phyloP scores from a whole-genome alignment of 108 stramenopile species.

The Nannochloropsis granulata region DNA sequence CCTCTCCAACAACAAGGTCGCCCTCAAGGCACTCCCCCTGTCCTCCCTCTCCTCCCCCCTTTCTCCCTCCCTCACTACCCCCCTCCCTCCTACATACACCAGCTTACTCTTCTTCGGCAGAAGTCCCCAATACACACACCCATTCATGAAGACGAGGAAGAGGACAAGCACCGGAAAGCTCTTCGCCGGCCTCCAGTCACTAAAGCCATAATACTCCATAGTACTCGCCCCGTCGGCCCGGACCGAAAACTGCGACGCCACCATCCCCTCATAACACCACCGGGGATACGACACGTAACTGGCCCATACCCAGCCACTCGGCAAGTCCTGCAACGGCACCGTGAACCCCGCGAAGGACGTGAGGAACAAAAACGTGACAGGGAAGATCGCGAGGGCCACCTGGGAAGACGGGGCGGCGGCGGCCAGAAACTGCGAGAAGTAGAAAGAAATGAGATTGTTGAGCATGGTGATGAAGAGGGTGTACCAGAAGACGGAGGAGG shows the following conservation, averaged over 20 bases:
- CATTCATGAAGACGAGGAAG: neutral
- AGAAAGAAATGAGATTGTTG: slow-evolving; percentile 7
- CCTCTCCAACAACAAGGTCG: neutral
- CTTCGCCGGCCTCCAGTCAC: neutral
- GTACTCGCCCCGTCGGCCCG: neutral
- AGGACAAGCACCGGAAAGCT: neutral
- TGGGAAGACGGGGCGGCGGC: neutral
- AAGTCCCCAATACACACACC: neutral
- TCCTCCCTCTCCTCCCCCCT: neutral
- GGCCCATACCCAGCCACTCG: slow-evolving; percentile 9
- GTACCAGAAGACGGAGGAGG: slow-evolving; percentile 2
- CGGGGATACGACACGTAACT: slow-evolving; percentile 13
- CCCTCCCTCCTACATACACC: neutral
- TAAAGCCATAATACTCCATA: slow-evolving; percentile 2
- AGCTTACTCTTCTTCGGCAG: neutral
- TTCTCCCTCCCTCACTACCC: neutral
- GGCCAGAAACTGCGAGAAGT: slow-evolving; percentile 9
- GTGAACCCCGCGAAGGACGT: slow-evolving; percentile 17
- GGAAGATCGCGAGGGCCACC: slow-evolving; percentile 17
- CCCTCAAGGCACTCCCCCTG: neutral
- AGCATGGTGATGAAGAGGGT: neutral
- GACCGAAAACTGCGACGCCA: neutral
- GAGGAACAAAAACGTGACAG: slow-evolving; percentile 18
- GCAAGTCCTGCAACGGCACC: slow-evolving; percentile 3
- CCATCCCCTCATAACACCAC: slow-evolving; percentile 24